Base-by-base conservation (phyloP, 768 basidiomycete species). In the Boletus rubropictus region DNA sequence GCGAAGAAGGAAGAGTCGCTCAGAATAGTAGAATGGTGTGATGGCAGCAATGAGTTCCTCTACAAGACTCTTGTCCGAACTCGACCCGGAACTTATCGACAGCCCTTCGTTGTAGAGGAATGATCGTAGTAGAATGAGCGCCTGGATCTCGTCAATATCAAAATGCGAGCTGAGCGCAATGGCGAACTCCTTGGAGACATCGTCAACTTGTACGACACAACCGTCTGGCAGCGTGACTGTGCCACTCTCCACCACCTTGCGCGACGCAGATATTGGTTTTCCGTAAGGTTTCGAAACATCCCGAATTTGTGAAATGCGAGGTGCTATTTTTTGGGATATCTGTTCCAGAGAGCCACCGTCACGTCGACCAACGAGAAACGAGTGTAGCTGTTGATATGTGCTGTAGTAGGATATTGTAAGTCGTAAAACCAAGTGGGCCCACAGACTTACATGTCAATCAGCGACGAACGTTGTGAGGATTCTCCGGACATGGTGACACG, bases 31-130 rank as follows among this genome's bases (percentile, higher is more conserved):
- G 76, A 89, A 92, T 6, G 82, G 79, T 1, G 84, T 85, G 55
- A 95, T 81, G 22, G 80, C 78, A 45, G 81, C 78, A 24, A 89
- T 64, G 46, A 67, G 63, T 21, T 65, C 64, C 17, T 67, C 61
- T 18, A 68, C 51, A 4, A 67, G 41, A 20, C 54, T 63, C 57
- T 66, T 66, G 39, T 69, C 66, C n/a, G 79, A 70, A 24, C 70
- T 65, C 29, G 73, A 63, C 36, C 71, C 73, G 0, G 76, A 68
- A 18, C 62, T 66, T 10, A 77, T 61, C 9, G 82, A 81, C 7
- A 87, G 70, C 4, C 86, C 86, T 61, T 84, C 78, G 61, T 90
- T 86, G 67, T 85, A 84, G 8, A 88, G 69, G 58, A 87, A 93
- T 0, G 86, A 83, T 11, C 84, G 80, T 18, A 90, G 69, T 5